phyloP scores from a whole-genome alignment of 345 rosid genomes.

The Camelina sativa region DNA sequence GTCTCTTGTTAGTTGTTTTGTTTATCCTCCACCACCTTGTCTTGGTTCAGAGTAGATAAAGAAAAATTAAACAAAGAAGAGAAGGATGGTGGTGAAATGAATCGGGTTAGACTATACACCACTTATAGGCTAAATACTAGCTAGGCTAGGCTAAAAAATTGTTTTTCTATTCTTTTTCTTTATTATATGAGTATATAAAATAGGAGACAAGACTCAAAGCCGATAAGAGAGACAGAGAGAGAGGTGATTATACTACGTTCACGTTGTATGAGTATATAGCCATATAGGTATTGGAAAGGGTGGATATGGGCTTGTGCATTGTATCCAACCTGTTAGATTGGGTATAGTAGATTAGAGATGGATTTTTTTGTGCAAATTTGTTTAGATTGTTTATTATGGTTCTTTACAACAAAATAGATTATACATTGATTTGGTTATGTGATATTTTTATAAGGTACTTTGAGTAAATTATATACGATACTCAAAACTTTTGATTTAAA shows the following conservation, averaged over 20 bases:
- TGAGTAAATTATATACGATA: too few species aligned
- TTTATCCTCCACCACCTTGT: conserved; percentile 15
- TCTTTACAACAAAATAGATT: too few species aligned
- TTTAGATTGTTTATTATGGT: not conserved
- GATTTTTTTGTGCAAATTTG: too few species aligned
- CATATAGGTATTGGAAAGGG: not conserved
- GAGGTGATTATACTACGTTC: not conserved
- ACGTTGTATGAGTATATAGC: too few species aligned
- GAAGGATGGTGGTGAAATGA: conserved; percentile 34
- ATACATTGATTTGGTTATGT: too few species aligned
- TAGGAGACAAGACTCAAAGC: conserved; percentile 23
- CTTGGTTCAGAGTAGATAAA: conserved; percentile 10
- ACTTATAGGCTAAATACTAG: conserved; percentile 38
- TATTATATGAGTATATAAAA: conserved; percentile 28
- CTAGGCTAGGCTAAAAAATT: conserved; percentile 13
- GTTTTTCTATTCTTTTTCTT: conserved; percentile 12
- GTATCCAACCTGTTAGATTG: not conserved
- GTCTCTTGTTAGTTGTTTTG: not conserved
- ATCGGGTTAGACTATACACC: conserved; percentile 27
- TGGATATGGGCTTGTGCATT: conserved; percentile 12
- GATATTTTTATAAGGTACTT: too few species aligned
- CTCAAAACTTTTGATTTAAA: not conserved
- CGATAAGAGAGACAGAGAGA: not conserved
- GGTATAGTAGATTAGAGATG: not conserved
- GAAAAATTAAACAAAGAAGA: not conserved